Evolutionary conservation across 805 yeast species (phyloP).

Genomic region (Starmerella potacharoeniae): DNA sequence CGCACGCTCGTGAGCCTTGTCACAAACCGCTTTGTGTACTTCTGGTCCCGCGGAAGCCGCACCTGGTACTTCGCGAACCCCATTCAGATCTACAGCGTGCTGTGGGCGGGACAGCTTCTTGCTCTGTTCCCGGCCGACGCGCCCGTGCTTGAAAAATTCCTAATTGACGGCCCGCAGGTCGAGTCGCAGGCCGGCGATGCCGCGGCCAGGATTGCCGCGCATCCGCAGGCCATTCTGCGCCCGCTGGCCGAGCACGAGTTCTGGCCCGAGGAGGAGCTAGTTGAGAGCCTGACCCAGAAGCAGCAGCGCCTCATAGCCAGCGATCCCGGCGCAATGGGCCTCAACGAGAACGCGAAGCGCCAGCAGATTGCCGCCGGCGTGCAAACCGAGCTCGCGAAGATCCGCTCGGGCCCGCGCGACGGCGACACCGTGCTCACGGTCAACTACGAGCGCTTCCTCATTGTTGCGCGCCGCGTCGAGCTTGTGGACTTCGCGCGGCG

Average conservation of each 20-base stretch:
- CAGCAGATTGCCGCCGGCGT: conserved; percentile 17
- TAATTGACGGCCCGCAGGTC: conserved; percentile 58
- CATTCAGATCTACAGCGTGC: conserved; percentile 48
- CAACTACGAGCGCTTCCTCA: conserved; percentile 55
- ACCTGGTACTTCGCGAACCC: conserved; percentile 51
- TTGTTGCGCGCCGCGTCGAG: conserved; percentile 52
- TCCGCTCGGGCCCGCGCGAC: background rate
- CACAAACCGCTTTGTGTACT: conserved; percentile 64
- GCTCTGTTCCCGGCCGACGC: conserved; percentile 34
- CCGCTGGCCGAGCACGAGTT: conserved; percentile 23
- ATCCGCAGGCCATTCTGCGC: background rate
- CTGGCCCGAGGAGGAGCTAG: conserved; percentile 23
- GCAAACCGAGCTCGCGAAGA: conserved; percentile 10
- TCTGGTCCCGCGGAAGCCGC: conserved; percentile 40
- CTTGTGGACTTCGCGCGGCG: conserved; percentile 52
- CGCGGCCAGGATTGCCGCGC: background rate
- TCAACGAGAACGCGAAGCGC: conserved; percentile 43
- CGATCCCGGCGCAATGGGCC: conserved; percentile 48
- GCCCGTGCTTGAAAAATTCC: conserved; percentile 54
- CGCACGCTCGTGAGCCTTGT: conserved; percentile 62
- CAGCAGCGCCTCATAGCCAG: conserved; percentile 28
- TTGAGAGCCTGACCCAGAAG: conserved; percentile 15
- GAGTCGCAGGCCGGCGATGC: conserved; percentile 33
- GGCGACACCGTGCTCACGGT: conserved; percentile 35
- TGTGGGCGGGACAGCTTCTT: conserved; percentile 71